Conservation (phyloP, 2,329 filamentous ascomycete genomes). For the Septoria petroselini region DNA sequence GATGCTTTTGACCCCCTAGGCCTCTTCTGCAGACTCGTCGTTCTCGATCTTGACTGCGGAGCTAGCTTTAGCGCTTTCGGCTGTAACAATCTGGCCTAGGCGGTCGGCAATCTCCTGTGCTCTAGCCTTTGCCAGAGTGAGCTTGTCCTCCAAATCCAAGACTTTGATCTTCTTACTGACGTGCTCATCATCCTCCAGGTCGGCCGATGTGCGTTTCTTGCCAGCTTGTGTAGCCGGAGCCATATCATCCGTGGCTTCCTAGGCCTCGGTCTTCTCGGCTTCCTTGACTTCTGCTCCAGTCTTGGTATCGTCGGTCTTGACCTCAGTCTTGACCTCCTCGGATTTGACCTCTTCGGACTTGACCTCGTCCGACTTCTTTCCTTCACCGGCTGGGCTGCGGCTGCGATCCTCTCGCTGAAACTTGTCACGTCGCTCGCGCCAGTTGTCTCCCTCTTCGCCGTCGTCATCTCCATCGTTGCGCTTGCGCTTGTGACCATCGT, state of each 20-base stretch:
- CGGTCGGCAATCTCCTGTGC: too few species aligned
- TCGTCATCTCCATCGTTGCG: conserved; percentile 27
- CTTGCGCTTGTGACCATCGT: conserved; percentile 30
- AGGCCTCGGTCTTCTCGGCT: conserved; percentile 15
- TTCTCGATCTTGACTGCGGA: too few species aligned
- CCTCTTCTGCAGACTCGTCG: background rate
- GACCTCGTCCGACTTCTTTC: conserved; percentile 16
- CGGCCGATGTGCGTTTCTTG: background rate
- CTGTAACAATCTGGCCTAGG: too few species aligned
- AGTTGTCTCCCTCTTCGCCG: conserved; percentile 28
- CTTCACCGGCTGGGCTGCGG: conserved; percentile 21
- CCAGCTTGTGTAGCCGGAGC: background rate
- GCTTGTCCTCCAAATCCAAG: background rate
- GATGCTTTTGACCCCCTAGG: background rate
- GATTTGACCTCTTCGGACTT: conserved; percentile 19
- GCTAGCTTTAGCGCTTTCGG: too few species aligned
- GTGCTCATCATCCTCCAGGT: conserved; percentile 2
- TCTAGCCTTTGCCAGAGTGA: background rate
- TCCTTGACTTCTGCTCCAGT: conserved; percentile 14
- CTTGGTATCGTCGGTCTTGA: conserved; percentile 11
- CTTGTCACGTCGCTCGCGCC: conserved; percentile 28
- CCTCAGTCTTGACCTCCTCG: conserved; percentile 23
- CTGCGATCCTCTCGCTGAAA: conserved; percentile 22
- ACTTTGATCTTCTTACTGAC: background rate
- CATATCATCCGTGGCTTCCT: conserved; percentile 10